Base-by-base conservation (phyloP, 2,329 filamentous ascomycete genomes). In the Helminthosporium solani region DNA sequence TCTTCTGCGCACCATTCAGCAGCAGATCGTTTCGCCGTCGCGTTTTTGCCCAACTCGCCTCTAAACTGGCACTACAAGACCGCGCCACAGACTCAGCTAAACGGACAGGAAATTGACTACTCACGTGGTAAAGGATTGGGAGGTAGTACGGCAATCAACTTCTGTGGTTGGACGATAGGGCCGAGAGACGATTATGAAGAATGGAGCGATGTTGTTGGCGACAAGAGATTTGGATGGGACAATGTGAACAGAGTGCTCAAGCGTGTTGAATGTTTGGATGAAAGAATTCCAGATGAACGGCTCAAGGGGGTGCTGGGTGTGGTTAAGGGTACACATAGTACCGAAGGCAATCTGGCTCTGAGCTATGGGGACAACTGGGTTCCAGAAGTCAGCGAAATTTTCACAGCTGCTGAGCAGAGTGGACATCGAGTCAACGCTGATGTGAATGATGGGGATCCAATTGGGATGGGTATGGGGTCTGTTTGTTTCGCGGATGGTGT, bases 1-100 rank as follows among this genome's bases (percentile, higher is more conserved):
- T 9, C 23, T 9, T 6, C 20, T 54, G 61, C 3, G 6, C 23
- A 25, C 9, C 54, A 63, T n/a, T 42, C 60, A 4, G 50, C 36
- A 28, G 40, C 48, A 11, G 35, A 34, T 4, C 19, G 12, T 2
- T 12, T 48, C 9, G 43, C 34, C 3, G 54, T 66, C 21, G 61
- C 56, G 5, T 44, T 64, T n/a, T 49, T 66, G 23, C 58, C 40
- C 28, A 53, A 64, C 34, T 56, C 61, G 2, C 42, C 58, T 2
- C 50, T 64, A 9, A 60, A 65, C 28, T 66, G 60, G 60, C 44
- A 40, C 2, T 59, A 60, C 27, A 21, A 36, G 3, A 64, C 62
- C 1, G 47, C 51, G 8, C 58, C 60, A 0, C 55, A 67, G 35
- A 30, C 39, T 25, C 53, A 48, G 16, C 23, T 44, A 42, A 35